Percentiles rank a stretch among this genome's conserved stretches.
Evolutionary conservation across 1,139 yeast genomes (phyloP).

Genomic region (Yamadazyma friedrichii): DNA sequence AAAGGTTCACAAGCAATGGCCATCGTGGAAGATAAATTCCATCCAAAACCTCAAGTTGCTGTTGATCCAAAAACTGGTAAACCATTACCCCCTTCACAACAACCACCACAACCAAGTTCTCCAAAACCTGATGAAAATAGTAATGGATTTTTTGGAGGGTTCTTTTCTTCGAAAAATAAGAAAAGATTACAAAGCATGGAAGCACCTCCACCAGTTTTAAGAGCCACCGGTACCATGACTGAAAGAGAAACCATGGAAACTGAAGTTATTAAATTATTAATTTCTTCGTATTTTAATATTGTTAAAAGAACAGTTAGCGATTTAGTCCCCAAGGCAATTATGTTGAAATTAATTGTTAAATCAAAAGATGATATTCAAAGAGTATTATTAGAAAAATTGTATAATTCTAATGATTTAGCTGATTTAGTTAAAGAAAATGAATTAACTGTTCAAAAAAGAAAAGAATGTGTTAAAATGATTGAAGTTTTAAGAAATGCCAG

Average conservation of each 20-base stretch:
- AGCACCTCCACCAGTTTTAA: constrained; percentile 92
- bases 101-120: constrained; percentile 20
- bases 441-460: constrained; percentile 88
- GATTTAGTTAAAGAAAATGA: constrained; percentile 91
- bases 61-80: constrained; percentile 95
- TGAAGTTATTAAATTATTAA: constrained; percentile 90
- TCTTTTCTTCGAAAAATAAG: constrained; percentile 88
- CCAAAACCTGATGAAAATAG: constrained; percentile 37
- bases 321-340: constrained; percentile 90
- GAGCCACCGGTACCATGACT: constrained; percentile 92
- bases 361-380: constrained; percentile 89
- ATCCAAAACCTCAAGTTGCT: constrained; percentile 76
- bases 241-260: constrained; percentile 97
- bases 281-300: constrained; percentile 84
- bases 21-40: constrained; percentile 86
- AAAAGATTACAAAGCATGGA: constrained; percentile 95
- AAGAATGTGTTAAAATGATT: constrained; percentile 93
- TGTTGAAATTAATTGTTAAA: constrained; percentile 83
- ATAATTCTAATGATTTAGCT: constrained; percentile 70
- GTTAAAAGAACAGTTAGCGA: constrained; percentile 94
- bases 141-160: constrained; percentile 90
- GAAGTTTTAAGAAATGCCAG: constrained; percentile 86
- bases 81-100: constrained; percentile 53
- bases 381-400: constrained; percentile 82
- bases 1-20: constrained; percentile 96